Evolutionary conservation across 129 eudicot genomes (phyloP).

Genomic region (Deinandra increscens): DNA sequence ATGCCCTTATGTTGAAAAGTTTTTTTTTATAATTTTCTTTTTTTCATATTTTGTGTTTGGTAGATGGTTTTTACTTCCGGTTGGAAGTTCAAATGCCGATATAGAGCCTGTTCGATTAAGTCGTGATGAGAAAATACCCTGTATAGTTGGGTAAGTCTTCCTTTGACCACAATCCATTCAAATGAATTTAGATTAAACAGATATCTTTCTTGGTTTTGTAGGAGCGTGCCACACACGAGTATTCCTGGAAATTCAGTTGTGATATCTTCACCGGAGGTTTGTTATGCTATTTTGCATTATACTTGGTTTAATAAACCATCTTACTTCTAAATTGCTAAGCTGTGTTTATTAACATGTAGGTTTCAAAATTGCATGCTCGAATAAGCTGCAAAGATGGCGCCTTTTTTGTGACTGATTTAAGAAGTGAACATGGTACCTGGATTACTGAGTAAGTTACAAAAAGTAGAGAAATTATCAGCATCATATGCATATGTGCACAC

Average conservation of each 20-base stretch:
- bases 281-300: slow-evolving; percentile 14
- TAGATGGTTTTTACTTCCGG: slow-evolving; percentile 90
- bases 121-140: slow-evolving; percentile 70
- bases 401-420: slow-evolving; percentile 78
- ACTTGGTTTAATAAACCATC: neutral
- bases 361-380: slow-evolving; percentile 78
- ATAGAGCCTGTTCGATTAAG: slow-evolving; percentile 54
- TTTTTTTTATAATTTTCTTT: neutral
- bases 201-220: slow-evolving; percentile 33
- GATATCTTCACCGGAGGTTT: slow-evolving; percentile 75
- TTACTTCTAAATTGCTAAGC: slow-evolving; percentile 4
- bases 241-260: slow-evolving; percentile 61
- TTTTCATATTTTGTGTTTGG: slow-evolving; percentile 6
- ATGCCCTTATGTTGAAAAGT: neutral
- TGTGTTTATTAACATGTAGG: slow-evolving; percentile 34
- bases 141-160: slow-evolving; percentile 67
- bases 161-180: neutral
- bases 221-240: slow-evolving; percentile 64
- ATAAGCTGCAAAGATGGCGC: slow-evolving; percentile 83
- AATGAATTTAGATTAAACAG: neutral
- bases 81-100: slow-evolving; percentile 45
- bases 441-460: slow-evolving; percentile 65
- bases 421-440: slow-evolving; percentile 88
- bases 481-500: neutral
- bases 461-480: neutral